phyloP scores from a whole-genome alignment of 768 basidiomycete species.

The Boletus vinaceobasis region DNA sequence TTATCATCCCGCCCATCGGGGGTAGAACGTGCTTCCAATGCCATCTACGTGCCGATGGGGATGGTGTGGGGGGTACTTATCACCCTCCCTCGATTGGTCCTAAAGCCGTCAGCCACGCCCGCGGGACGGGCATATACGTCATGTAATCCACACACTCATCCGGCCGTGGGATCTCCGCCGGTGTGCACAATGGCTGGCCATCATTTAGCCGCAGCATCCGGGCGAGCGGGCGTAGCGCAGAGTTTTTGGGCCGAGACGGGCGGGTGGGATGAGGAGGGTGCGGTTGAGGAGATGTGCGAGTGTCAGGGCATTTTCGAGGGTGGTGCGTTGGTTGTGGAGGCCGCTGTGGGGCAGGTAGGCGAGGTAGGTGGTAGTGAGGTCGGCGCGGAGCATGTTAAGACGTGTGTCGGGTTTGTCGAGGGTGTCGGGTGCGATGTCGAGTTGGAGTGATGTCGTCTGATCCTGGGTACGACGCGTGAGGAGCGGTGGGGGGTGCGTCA shows the following conservation, averaged over 20 bases:
- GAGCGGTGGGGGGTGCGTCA: neutral
- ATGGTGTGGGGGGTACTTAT: constrained; percentile 9
- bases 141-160: constrained; percentile 61
- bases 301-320: constrained; percentile 83
- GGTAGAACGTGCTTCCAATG: too few species aligned
- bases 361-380: constrained; percentile 46
- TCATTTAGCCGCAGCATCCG: constrained; percentile 44
- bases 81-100: constrained; percentile 27
- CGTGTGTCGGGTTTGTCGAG: constrained; percentile 22
- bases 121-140: constrained; percentile 61
- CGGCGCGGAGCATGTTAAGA: constrained; percentile 7
- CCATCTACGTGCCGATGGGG: constrained; percentile 23
- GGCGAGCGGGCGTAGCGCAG: constrained; percentile 55
- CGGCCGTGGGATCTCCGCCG: constrained; percentile 35
- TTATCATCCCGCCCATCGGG: too few species aligned
- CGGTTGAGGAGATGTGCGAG: constrained; percentile 67
- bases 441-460: neutral
- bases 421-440: constrained; percentile 28
- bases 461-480: neutral
- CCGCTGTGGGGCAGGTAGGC: constrained; percentile 82
- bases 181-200: constrained; percentile 51
- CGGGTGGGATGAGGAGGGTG: constrained; percentile 75
- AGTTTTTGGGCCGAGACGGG: constrained; percentile 60
- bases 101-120: constrained; percentile 68
- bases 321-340: constrained; percentile 84